Evolutionary conservation across 805 yeast genomes (phyloP).

Genomic region (Jamesozyma jinghongensis): DNA sequence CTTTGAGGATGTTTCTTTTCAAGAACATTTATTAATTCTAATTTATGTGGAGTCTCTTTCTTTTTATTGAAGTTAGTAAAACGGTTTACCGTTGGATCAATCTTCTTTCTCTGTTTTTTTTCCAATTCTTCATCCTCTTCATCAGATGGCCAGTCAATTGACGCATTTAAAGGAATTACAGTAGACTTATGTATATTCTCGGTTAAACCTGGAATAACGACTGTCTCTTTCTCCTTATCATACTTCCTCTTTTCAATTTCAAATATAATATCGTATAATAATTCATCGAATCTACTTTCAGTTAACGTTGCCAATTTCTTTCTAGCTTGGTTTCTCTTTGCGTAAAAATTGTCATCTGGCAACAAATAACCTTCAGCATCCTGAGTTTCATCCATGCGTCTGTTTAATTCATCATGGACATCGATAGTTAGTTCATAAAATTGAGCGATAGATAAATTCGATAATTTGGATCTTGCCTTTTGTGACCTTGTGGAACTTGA

Average conservation of each 20-base stretch:
- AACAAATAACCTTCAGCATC: constrained; percentile 40
- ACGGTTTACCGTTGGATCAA: background rate
- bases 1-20: too few species aligned
- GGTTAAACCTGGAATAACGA: background rate
- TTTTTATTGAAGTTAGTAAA: too few species aligned
- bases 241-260: constrained; percentile 72
- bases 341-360: constrained; percentile 38
- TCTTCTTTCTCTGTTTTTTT: background rate
- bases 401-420: constrained; percentile 81
- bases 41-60: too few species aligned
- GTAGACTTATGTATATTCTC: constrained; percentile 44
- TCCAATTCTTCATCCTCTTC: constrained; percentile 39
- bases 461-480: constrained; percentile 77
- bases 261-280: constrained; percentile 76
- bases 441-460: constrained; percentile 71
- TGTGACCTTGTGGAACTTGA: constrained; percentile 44
- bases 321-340: constrained; percentile 83
- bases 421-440: constrained; percentile 87
- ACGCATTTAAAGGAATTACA: constrained; percentile 78
- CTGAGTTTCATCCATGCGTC: constrained; percentile 51
- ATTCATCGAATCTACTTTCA: constrained; percentile 70
- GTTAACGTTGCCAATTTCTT: constrained; percentile 80
- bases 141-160: constrained; percentile 81
- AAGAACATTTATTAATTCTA: too few species aligned
- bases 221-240: background rate